Conservation (phyloP, 73 alveolate genomes). For the Tetrahymena malaccensis region DNA sequence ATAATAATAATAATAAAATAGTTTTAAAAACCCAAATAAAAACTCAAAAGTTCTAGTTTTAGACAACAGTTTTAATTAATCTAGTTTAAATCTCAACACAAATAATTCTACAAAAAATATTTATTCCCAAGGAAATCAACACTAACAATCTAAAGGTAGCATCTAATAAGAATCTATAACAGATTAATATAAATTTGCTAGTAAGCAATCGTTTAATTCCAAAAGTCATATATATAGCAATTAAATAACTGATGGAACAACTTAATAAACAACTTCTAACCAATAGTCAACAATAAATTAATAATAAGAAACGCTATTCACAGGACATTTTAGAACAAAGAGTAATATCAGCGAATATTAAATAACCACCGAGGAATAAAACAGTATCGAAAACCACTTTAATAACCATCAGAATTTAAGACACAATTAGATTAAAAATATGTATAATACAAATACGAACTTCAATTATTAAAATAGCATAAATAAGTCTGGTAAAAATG, state of each 20-base stretch:
- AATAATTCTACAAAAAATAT: background rate
- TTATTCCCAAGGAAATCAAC: background rate
- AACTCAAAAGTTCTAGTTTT: background rate
- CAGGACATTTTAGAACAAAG: background rate
- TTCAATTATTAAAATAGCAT: background rate
- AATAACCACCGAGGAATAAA: background rate
- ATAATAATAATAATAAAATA: background rate
- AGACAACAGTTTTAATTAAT: background rate
- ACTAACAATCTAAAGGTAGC: background rate
- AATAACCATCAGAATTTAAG: background rate
- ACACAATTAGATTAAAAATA: background rate
- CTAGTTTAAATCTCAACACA: background rate
- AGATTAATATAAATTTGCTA: background rate
- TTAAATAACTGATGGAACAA: background rate
- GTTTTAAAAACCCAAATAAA: background rate
- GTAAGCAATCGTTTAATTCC: background rate
- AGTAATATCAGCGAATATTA: background rate
- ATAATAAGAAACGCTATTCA: background rate
- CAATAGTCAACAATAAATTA: background rate
- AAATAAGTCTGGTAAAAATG: background rate
- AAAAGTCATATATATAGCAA: background rate
- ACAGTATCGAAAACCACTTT: background rate
- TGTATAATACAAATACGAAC: background rate
- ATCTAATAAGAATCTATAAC: background rate
- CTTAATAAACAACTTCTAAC: background rate